Evolutionary conservation across 2,329 filamentous ascomycete species (phyloP).

Genomic region (Botrytis galanthina): DNA sequence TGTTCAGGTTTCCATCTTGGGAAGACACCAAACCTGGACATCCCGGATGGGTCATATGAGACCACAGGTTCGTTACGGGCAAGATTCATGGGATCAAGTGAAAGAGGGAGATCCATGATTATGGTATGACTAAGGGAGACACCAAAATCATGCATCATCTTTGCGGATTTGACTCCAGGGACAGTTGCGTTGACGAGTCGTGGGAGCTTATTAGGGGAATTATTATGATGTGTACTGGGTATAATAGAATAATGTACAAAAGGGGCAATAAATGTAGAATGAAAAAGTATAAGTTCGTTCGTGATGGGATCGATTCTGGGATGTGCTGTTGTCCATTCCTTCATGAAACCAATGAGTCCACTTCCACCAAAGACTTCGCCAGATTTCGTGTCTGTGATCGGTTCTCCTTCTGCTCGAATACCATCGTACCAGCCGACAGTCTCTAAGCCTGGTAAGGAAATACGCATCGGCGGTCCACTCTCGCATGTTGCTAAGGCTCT

Average conservation of each 20-base stretch:
- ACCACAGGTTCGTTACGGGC: conserved; percentile 55
- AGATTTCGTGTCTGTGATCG: conserved; percentile 41
- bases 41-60: conserved; percentile 55
- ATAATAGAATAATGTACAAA: conserved; percentile 66
- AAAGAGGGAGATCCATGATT: conserved; percentile 68
- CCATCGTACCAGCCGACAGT: conserved; percentile 72
- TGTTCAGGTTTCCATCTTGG: conserved; percentile 56
- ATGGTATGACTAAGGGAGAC: conserved; percentile 61
- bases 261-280: conserved; percentile 62
- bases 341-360: conserved; percentile 59
- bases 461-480: conserved; percentile 66
- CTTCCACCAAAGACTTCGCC: conserved; percentile 54
- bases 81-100: conserved; percentile 61
- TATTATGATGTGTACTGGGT: conserved; percentile 40
- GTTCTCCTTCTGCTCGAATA: conserved; percentile 51
- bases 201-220: conserved; percentile 29
- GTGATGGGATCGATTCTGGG: conserved; percentile 64
- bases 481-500: conserved; percentile 68
- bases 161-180: conserved; percentile 59
- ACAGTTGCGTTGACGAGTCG: conserved; percentile 52
- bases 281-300: conserved; percentile 65
- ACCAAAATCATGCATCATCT: conserved; percentile 77
- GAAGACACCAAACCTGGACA: conserved; percentile 66
- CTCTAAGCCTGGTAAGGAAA: conserved; percentile 61
- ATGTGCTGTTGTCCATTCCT: conserved; percentile 69